Conservation (phyloP, 495 filamentous ascomycete species). For the Neurospora intermedia region DNA sequence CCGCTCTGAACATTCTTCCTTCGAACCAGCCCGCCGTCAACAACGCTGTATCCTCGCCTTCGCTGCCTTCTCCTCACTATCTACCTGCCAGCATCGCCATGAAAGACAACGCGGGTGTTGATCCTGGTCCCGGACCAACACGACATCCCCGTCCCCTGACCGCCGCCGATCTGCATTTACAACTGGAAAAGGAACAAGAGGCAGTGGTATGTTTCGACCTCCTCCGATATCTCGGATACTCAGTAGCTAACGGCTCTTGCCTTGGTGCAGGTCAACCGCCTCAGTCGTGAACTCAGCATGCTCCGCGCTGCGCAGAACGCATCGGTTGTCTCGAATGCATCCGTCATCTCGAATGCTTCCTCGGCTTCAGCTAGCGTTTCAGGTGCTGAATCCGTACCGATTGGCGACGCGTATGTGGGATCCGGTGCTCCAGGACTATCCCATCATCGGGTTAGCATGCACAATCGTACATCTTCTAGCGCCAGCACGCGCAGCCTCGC, state of each 20-base stretch:
- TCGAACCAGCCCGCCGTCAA: conserved; percentile 43
- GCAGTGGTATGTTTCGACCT: conserved; percentile 54
- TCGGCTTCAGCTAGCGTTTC: conserved; percentile 46
- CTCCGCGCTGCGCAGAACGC: conserved; percentile 72
- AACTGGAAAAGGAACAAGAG: conserved; percentile 89
- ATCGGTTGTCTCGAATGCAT: conserved; percentile 70
- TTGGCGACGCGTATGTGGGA: conserved; percentile 21
- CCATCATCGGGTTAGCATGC: conserved; percentile 27
- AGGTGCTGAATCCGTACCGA: conserved; percentile 23
- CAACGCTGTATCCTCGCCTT: conserved; percentile 30
- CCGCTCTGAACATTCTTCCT: conserved; percentile 38
- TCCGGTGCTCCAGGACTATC: conserved; percentile 29
- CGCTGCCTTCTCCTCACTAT: conserved; percentile 10
- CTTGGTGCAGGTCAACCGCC: conserved; percentile 64
- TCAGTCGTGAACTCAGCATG: conserved; percentile 72
- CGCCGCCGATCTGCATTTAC: conserved; percentile 71
- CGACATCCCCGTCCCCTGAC: conserved; percentile 79
- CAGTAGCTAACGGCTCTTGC: not conserved
- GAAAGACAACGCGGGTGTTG: conserved; percentile 46
- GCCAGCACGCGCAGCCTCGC: conserved; percentile 47
- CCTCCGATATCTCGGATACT: not conserved
- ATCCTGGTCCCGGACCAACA: conserved; percentile 55
- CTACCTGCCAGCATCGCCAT: conserved; percentile 21
- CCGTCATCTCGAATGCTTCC: conserved; percentile 69
- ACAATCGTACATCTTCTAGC: conserved; percentile 34